Evolutionary conservation across 2,329 filamentous ascomycete genomes (phyloP).

Genomic region (Colletotrichum cordylinicola): DNA sequence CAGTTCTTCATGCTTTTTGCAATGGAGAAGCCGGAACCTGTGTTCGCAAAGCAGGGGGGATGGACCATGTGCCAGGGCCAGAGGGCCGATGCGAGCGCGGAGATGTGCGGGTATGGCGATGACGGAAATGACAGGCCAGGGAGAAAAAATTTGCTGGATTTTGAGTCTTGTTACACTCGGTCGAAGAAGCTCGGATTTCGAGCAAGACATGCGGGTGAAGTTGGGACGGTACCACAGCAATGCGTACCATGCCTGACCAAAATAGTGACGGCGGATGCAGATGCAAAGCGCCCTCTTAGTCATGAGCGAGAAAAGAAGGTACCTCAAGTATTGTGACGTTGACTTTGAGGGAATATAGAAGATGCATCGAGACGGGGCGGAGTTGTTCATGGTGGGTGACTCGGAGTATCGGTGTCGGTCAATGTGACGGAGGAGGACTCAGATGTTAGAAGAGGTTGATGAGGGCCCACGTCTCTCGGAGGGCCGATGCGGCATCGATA

Average conservation of each 20-base stretch:
- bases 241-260: neutral
- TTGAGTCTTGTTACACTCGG: neutral
- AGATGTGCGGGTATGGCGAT: neutral
- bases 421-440: neutral
- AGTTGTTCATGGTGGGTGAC: neutral
- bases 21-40: neutral
- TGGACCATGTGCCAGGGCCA: neutral
- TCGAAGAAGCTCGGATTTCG: constrained; percentile 15
- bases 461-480: neutral
- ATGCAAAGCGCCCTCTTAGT: neutral
- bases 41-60: neutral
- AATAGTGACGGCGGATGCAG: neutral
- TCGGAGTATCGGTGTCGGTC: neutral
- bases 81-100: constrained; percentile 17
- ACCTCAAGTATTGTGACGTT: neutral
- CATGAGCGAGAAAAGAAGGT: neutral
- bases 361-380: neutral
- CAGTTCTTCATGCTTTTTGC: neutral
- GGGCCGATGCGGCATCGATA: constrained; percentile 10
- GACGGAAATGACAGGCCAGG: neutral
- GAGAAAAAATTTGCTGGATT: neutral
- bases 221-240: neutral
- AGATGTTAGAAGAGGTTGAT: neutral
- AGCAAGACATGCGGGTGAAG: neutral
- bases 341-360: neutral